phyloP scores from a whole-genome alignment of 805 yeast genomes.

The Brettanomyces bruxellensis region DNA sequence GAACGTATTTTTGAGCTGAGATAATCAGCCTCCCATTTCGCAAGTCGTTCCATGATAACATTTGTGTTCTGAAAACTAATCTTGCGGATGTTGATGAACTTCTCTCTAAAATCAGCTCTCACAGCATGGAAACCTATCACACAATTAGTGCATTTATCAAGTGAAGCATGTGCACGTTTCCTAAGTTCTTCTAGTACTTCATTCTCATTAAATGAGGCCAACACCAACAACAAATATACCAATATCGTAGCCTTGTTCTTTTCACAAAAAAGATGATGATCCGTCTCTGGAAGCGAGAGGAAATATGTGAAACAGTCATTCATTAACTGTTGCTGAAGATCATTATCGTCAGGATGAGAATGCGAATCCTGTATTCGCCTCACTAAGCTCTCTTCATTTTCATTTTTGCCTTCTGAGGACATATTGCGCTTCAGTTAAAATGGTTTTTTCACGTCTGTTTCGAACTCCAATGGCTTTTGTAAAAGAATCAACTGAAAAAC shows the following conservation, averaged over 20 bases:
- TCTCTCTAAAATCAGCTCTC: constrained; percentile 40
- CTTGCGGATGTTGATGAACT: constrained; percentile 41
- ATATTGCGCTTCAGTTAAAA: too few relatives aligned
- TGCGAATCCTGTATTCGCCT: constrained; percentile 24
- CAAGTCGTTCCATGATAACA: constrained; percentile 14
- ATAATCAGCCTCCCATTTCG: constrained; percentile 19
- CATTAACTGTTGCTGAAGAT: constrained; percentile 20
- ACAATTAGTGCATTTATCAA: constrained; percentile 47
- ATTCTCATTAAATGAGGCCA: constrained; percentile 1
- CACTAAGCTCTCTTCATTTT: constrained; percentile 6
- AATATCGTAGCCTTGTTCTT: not conserved
- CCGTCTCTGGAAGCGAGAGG: not conserved
- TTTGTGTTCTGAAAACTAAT: constrained; percentile 16
- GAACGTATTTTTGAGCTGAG: constrained; percentile 9
- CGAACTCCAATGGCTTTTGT: too few relatives aligned
- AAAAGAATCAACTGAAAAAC: too few relatives aligned
- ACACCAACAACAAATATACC: constrained; percentile 1
- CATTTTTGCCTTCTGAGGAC: not conserved
- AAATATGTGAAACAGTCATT: constrained; percentile 3
- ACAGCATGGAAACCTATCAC: constrained; percentile 43
- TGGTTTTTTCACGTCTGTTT: too few relatives aligned
- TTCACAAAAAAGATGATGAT: constrained; percentile 1
- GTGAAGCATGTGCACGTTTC: constrained; percentile 15
- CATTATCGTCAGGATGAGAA: constrained; percentile 22
- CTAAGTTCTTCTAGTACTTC: not conserved